These are phyloP conservation scores for Pythium monospermum DNA, from an alignment of 352 stramenopile genomes.

Conservation along the genomic window DNA sequence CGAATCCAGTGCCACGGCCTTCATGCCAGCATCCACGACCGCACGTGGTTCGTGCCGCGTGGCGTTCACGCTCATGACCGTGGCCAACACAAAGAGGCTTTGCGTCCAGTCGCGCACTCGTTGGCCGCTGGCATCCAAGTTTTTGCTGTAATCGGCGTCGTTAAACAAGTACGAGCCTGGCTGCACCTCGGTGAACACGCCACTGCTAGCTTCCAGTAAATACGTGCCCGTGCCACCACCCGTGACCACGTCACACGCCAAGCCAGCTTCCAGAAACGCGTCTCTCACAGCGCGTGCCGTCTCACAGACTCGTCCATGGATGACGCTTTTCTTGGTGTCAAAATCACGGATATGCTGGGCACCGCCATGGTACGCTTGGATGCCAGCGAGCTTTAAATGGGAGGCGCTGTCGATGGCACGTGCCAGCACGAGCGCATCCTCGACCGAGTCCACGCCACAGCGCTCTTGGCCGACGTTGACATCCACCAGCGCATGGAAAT, in stretches of 20 bases:
- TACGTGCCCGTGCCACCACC: slow-evolving; percentile 71
- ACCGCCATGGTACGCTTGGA: slow-evolving; percentile 71
- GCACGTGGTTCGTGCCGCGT: slow-evolving; percentile 34
- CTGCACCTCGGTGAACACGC: slow-evolving; percentile 73
- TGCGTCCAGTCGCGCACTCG: slow-evolving; percentile 48
- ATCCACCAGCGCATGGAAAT: slow-evolving; percentile 59
- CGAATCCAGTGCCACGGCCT: slow-evolving; percentile 64
- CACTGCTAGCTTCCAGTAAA: slow-evolving; percentile 46
- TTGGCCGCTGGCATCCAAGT: slow-evolving; percentile 35
- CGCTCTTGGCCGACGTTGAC: slow-evolving; percentile 73
- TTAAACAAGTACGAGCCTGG: slow-evolving; percentile 77
- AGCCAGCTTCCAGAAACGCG: slow-evolving; percentile 21
- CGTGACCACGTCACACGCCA: slow-evolving; percentile 60
- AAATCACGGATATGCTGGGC: slow-evolving; percentile 68
- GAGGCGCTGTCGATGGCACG: slow-evolving; percentile 21
- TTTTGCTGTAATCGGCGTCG: slow-evolving; percentile 65
- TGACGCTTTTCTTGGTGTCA: slow-evolving; percentile 41
- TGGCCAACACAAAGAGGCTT: slow-evolving; percentile 64
- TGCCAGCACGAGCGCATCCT: slow-evolving; percentile 40
- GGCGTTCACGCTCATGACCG: slow-evolving; percentile 56
- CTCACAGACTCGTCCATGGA: slow-evolving; percentile 27
- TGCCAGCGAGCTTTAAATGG: slow-evolving; percentile 37
- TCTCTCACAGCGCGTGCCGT: slow-evolving; percentile 38
- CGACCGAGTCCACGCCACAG: slow-evolving; percentile 54
- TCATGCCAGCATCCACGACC: slow-evolving; percentile 72